These are phyloP conservation scores for Zoysia pacifica DNA, from an alignment of 176 grass and related monocot species.

Conservation along the genomic window DNA sequence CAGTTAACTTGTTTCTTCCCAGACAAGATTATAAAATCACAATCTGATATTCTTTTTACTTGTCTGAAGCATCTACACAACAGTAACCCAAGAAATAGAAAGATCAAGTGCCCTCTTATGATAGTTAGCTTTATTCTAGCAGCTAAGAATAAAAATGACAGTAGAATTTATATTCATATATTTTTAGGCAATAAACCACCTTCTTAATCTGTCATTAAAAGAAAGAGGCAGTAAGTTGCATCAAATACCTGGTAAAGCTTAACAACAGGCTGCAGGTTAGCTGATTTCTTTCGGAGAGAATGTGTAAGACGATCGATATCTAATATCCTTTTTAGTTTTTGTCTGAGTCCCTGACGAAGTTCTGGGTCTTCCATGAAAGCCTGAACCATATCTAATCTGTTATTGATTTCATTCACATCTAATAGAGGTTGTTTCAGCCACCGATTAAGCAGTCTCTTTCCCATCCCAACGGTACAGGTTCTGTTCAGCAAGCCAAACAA, in stretches of 20 bases:
- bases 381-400: constrained; percentile 87
- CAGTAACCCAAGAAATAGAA: constrained; percentile 33
- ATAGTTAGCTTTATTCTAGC: constrained; percentile 5
- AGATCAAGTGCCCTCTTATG: neutral
- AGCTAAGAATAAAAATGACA: constrained; percentile 12
- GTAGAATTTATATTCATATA: constrained; percentile 24
- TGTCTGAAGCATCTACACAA: constrained; percentile 1
- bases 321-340: constrained; percentile 82
- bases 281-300: constrained; percentile 61
- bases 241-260: constrained; percentile 87
- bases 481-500: constrained; percentile 98
- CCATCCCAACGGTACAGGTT: constrained; percentile 98
- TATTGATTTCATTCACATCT: constrained; percentile 84
- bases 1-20: neutral
- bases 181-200: constrained; percentile 30
- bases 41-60: neutral
- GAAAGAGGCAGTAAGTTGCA: constrained; percentile 23
- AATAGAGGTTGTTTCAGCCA: constrained; percentile 96
- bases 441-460: constrained; percentile 83
- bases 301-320: constrained; percentile 78
- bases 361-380: constrained; percentile 84
- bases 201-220: constrained; percentile 5
- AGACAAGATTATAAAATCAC: neutral
- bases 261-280: constrained; percentile 85
- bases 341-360: constrained; percentile 77